These are phyloP conservation scores for Plasmodium blacklocki DNA, from an alignment of 169 alveolate genomes.

Conservation along the genomic window DNA sequence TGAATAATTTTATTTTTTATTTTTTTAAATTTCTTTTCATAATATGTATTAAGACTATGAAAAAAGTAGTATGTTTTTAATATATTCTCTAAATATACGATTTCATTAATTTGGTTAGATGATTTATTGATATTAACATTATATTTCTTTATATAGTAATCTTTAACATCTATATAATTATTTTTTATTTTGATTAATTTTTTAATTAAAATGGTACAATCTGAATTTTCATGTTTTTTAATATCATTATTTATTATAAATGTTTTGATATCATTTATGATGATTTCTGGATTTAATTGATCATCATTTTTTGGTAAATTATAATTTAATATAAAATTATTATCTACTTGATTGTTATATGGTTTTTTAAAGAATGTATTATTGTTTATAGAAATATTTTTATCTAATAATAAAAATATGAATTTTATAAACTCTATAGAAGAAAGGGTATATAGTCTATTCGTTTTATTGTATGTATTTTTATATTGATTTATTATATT, in stretches of 20 bases:
- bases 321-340: background rate
- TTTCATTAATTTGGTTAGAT: conserved; percentile 6
- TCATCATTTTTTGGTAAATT: background rate
- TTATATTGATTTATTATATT: too few relatives aligned
- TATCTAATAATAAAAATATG: conserved; percentile 17
- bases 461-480: background rate
- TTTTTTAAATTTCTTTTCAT: conserved; percentile 66
- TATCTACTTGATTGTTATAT: background rate
- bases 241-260: conserved; percentile 5
- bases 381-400: background rate
- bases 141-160: conserved; percentile 56
- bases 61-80: conserved; percentile 37
- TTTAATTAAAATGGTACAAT: conserved; percentile 27
- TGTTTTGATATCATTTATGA: conserved; percentile 25
- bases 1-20: conserved; percentile 27
- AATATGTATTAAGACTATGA: conserved; percentile 40
- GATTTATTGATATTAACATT: conserved; percentile 19
- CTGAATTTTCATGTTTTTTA: conserved; percentile 22
- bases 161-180: conserved; percentile 66
- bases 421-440: conserved; percentile 16
- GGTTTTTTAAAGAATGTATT: background rate
- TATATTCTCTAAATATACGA: conserved; percentile 20
- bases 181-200: conserved; percentile 70
- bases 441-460: background rate
- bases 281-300: conserved; percentile 12